phyloP scores from a whole-genome alignment of 78 protist genomes.

The Dictyostelium intermedium region DNA sequence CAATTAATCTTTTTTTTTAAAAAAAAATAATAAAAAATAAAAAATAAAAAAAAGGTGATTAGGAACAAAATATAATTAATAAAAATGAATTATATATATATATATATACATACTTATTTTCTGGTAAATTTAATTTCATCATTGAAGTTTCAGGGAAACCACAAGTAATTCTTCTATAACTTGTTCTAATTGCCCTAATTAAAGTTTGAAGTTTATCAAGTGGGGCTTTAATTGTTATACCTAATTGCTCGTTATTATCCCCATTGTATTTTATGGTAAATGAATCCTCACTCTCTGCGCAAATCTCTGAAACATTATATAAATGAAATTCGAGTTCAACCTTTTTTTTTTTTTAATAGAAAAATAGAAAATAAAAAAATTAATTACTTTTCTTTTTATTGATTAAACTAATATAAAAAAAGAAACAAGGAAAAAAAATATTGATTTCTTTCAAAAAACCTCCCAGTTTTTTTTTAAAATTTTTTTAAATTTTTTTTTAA shows the following conservation, averaged over 20 bases:
- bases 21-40: not conserved
- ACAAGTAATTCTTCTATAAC: conserved; percentile 59
- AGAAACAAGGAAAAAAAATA: not conserved
- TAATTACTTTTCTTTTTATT: too few relatives aligned
- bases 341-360: not conserved
- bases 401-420: not conserved
- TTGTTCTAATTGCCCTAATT: conserved; percentile 46
- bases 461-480: not conserved
- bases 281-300: not conserved
- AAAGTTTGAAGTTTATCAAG: conserved; percentile 30
- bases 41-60: not conserved
- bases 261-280: conserved; percentile 27
- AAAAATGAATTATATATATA: too few relatives aligned
- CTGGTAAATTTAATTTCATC: conserved; percentile 42
- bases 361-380: not conserved
- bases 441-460: not conserved
- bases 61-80: too few relatives aligned
- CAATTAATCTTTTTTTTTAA: not conserved
- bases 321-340: conserved; percentile 63
- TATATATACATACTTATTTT: not conserved
- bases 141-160: conserved; percentile 14
- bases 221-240: conserved; percentile 38
- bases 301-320: conserved; percentile 48
- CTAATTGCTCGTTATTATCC: conserved; percentile 19
- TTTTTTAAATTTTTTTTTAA: not conserved